phyloP scores from a whole-genome alignment of 2,329 filamentous ascomycete species.

The Aspergillus ruber region DNA sequence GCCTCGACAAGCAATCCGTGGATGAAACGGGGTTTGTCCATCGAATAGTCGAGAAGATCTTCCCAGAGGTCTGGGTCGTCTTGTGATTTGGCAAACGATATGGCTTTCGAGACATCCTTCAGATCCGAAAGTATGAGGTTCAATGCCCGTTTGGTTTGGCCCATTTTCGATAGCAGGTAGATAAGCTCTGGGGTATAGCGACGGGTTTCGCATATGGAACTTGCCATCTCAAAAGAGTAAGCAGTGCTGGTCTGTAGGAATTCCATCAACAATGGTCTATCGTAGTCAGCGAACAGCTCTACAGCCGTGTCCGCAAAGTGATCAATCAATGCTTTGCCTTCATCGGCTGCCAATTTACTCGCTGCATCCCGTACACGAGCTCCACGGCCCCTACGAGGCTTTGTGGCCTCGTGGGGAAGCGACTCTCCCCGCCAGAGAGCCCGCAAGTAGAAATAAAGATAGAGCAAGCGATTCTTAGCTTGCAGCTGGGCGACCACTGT shows the following conservation, averaged over 20 bases:
- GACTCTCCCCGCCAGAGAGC: constrained; percentile 75
- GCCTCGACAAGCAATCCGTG: constrained; percentile 86
- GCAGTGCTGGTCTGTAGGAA: constrained; percentile 78
- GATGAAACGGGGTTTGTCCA: constrained; percentile 96
- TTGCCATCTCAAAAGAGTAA: constrained; percentile 71
- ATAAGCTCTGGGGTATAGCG: constrained; percentile 91
- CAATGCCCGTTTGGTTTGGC: constrained; percentile 83
- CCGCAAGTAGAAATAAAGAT: constrained; percentile 87
- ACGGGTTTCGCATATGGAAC: constrained; percentile 69
- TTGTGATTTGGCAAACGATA: constrained; percentile 89
- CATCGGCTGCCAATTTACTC: constrained; percentile 45
- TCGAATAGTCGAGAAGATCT: constrained; percentile 86
- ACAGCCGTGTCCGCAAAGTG: constrained; percentile 82
- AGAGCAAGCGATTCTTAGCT: constrained; percentile 60
- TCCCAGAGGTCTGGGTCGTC: constrained; percentile 92
- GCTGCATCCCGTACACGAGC: constrained; percentile 35
- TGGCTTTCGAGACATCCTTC: constrained; percentile 83
- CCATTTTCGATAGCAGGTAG: constrained; percentile 89
- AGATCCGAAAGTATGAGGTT: constrained; percentile 92
- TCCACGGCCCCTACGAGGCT: constrained; percentile 29
- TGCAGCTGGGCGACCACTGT: constrained; percentile 74
- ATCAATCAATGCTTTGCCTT: constrained; percentile 67
- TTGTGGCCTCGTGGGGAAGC: constrained; percentile 36
- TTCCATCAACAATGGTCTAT: constrained; percentile 73
- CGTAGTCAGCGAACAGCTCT: constrained; percentile 76